phyloP scores from a whole-genome alignment of 305 asterid genomes.

The Striga hermonthica region DNA sequence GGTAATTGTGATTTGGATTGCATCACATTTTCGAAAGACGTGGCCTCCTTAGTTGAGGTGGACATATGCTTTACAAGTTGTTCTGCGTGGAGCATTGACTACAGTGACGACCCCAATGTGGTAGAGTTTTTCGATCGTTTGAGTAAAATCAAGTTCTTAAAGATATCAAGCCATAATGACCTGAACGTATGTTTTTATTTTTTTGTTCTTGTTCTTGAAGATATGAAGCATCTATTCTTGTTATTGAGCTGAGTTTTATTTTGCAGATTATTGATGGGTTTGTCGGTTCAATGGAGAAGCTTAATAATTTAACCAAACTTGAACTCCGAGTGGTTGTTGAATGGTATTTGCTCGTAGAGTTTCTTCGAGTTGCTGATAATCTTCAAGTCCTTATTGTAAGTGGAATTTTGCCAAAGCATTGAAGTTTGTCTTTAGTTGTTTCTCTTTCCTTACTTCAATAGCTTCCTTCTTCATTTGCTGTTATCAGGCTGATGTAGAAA shows the following conservation, averaged over 20 bases:
- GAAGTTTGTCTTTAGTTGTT: too few species aligned
- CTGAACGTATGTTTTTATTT: too few species aligned
- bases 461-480: not conserved
- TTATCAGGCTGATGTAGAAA: not conserved
- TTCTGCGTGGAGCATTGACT: not conserved
- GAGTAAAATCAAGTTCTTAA: too few species aligned
- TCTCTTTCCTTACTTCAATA: too few species aligned
- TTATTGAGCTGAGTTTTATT: too few species aligned
- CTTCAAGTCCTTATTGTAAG: not conserved
- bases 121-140: too few species aligned
- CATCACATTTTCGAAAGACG: not conserved
- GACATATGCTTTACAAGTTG: not conserved
- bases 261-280: not conserved
- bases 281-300: not conserved
- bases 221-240: too few species aligned
- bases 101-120: not conserved
- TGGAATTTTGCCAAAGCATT: too few species aligned
- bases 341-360: not conserved
- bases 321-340: not conserved
- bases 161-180: too few species aligned
- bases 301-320: not conserved
- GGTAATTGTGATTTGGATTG: not conserved
- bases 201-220: too few species aligned
- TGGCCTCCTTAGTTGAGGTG: conserved; percentile 16
- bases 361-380: not conserved